phyloP scores from a whole-genome alignment of 2,329 filamentous ascomycete genomes.

The Helotiales sp. region DNA sequence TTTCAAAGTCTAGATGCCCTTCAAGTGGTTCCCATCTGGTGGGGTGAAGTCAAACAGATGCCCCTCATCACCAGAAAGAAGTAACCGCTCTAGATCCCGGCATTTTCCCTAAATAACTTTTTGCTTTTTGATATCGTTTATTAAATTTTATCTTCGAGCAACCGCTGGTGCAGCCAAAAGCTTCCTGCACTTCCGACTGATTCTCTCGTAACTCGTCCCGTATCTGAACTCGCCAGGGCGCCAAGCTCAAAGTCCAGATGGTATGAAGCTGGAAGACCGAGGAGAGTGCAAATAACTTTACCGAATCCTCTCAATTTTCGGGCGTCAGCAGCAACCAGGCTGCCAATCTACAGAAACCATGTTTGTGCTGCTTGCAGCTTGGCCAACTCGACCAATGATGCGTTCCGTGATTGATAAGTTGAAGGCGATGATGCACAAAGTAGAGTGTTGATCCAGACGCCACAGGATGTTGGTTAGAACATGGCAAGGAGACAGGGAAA shows the following conservation, averaged over 20 bases:
- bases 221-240: slow-evolving; percentile 17
- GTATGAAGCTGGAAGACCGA: not conserved
- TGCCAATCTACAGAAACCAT: not conserved
- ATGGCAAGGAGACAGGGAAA: slow-evolving; percentile 12
- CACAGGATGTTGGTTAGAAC: slow-evolving; percentile 21
- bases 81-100: slow-evolving; percentile 2
- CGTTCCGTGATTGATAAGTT: slow-evolving; percentile 16
- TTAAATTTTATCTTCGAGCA: not conserved
- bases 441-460: slow-evolving; percentile 26
- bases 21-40: slow-evolving; percentile 12
- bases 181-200: not conserved
- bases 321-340: not conserved
- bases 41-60: slow-evolving; percentile 15
- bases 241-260: slow-evolving; percentile 14
- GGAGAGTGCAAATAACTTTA: slow-evolving; percentile 1
- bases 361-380: slow-evolving; percentile 5
- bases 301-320: slow-evolving; percentile 4
- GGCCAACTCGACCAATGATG: not conserved
- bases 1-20: not conserved
- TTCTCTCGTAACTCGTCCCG: not conserved
- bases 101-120: not conserved
- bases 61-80: slow-evolving; percentile 12
- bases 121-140: not conserved
- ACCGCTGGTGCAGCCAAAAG: not conserved
- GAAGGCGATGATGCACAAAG: slow-evolving; percentile 28